Percentiles rank a stretch among this genome's conserved stretches.
Conservation (phyloP, 78 protist genomes). For the Polysphondylium violaceum region DNA sequence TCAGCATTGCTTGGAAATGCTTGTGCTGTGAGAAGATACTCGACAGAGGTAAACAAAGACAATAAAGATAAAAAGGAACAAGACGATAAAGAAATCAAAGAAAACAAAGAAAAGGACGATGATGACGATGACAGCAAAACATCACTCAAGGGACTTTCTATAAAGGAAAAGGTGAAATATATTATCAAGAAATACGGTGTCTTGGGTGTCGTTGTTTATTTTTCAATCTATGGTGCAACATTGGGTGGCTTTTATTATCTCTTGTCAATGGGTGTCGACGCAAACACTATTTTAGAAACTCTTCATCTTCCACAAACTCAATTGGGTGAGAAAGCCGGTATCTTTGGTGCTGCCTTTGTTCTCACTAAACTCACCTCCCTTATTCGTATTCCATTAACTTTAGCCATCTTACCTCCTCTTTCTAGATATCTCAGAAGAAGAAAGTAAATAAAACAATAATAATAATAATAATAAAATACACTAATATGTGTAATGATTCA, state of each 20-base stretch:
- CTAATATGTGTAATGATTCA: not conserved
- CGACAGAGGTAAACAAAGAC: not conserved
- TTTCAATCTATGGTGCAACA: constrained; percentile 33
- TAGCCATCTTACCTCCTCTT: constrained; percentile 33
- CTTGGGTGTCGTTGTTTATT: constrained; percentile 45
- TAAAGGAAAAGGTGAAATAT: constrained; percentile 30
- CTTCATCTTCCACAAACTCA: constrained; percentile 19
- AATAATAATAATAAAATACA: not conserved
- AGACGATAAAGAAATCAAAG: not conserved
- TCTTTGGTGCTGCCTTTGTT: constrained; percentile 63
- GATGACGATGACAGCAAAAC: not conserved
- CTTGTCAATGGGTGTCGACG: constrained; percentile 53
- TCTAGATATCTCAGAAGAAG: constrained; percentile 37
- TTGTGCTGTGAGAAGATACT: not conserved
- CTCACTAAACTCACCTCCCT: constrained; percentile 37
- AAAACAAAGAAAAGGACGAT: not conserved
- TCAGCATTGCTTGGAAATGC: not conserved
- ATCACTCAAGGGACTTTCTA: not conserved
- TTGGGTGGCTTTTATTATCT: constrained; percentile 30
- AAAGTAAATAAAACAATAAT: constrained; percentile 15
- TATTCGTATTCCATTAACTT: constrained; percentile 40
- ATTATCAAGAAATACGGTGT: constrained; percentile 43
- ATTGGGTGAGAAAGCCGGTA: constrained; percentile 23
- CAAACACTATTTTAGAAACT: not conserved
- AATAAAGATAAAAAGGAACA: not conserved